These are phyloP conservation scores for Metschnikowia colocasiae DNA, from an alignment of 805 yeast genomes.

Conservation along the genomic window DNA sequence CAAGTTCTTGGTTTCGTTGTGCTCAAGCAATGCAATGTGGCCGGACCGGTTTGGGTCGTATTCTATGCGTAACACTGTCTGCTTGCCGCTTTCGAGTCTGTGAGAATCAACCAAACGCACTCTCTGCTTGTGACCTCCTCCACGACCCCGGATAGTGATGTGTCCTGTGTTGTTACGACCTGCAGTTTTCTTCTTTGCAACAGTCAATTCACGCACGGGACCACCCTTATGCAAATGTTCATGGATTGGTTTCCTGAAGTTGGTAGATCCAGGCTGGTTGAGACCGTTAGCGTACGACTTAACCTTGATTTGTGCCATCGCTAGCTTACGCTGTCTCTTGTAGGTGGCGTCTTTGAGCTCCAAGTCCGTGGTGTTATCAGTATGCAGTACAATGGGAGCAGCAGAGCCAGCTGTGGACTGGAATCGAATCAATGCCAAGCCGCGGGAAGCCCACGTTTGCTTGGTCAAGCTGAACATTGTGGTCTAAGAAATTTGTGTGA, in stretches of 20 bases:
- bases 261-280: constrained; percentile 80
- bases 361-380: constrained; percentile 57
- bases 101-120: constrained; percentile 75
- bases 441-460: constrained; percentile 15
- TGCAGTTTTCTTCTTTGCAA: constrained; percentile 64
- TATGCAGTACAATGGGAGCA: constrained; percentile 1
- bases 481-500: background rate
- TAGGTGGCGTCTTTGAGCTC: constrained; percentile 75
- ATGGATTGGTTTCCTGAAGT: constrained; percentile 86
- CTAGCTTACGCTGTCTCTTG: constrained; percentile 67
- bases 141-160: constrained; percentile 90
- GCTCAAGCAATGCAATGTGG: constrained; percentile 83
- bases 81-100: constrained; percentile 65
- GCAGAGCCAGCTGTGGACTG: constrained; percentile 14
- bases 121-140: constrained; percentile 94
- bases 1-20: constrained; percentile 54
- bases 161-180: constrained; percentile 90
- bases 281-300: constrained; percentile 68
- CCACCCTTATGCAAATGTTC: constrained; percentile 83
- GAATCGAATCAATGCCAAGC: constrained; percentile 13
- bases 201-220: constrained; percentile 74
- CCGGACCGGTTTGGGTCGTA: constrained; percentile 93
- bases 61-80: constrained; percentile 82
- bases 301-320: constrained; percentile 66
- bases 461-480: constrained; percentile 16